A percentile compares a stretch with the other conserved stretches of the same genome.
Conservation (phyloP, 164 flowering plant species). For the Protea cynaroides region DNA sequence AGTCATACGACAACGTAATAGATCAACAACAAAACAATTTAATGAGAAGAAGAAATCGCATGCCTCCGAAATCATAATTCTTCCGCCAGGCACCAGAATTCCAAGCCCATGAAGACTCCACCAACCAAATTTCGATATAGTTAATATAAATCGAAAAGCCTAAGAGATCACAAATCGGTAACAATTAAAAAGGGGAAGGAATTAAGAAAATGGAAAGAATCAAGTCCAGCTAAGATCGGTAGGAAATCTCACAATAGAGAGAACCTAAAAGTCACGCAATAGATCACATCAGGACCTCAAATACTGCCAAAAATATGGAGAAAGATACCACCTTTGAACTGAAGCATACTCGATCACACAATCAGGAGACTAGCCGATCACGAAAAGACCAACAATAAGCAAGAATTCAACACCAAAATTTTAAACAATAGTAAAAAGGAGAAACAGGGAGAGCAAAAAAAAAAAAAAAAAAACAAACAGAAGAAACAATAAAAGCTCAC, state of each 20-base stretch:
- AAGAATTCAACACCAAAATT: neutral
- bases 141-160: neutral
- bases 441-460: neutral
- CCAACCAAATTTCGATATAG: too few relatives aligned
- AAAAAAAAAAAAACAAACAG: neutral
- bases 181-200: neutral
- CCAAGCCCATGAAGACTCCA: too few relatives aligned
- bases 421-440: too few relatives aligned
- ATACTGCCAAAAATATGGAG: neutral
- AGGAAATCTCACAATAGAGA: neutral
- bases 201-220: neutral
- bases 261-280: neutral
- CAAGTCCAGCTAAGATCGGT: neutral
- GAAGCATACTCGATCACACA: constrained; percentile 16
- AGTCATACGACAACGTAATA: too few relatives aligned
- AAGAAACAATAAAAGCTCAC: neutral
- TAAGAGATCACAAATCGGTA: neutral
- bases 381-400: neutral
- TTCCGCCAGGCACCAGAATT: too few relatives aligned
- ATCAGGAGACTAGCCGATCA: neutral
- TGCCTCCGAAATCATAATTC: neutral
- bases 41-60: constrained; percentile 1
- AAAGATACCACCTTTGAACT: neutral
- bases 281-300: neutral
- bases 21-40: neutral